Evolutionary conservation across 345 rosid genomes (phyloP).

Genomic region (Psidium guajava): DNA sequence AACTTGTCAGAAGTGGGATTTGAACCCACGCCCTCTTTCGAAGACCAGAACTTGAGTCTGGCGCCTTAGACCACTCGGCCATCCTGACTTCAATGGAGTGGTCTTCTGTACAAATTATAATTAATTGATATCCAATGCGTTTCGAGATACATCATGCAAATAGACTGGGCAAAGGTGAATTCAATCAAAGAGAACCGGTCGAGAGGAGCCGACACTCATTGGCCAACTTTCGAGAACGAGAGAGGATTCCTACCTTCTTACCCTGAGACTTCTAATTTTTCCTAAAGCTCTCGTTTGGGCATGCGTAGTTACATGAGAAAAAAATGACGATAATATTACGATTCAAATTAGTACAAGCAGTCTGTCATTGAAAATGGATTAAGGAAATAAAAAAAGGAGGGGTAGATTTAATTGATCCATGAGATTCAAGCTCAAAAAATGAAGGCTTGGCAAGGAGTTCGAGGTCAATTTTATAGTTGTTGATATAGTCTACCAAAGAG

Average conservation of each 20-base stretch:
- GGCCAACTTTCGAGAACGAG: background rate
- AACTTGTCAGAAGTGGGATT: slow-evolving; percentile 48
- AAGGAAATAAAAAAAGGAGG: background rate
- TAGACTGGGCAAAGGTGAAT: too few species aligned
- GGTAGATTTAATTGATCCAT: too few species aligned
- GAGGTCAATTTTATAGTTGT: background rate
- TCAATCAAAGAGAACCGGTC: background rate
- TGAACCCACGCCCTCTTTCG: slow-evolving; percentile 53
- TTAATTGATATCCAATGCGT: too few species aligned
- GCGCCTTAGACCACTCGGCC: slow-evolving; percentile 50
- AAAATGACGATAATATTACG: background rate
- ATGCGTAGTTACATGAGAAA: background rate
- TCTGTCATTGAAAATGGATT: background rate
- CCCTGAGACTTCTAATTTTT: background rate
- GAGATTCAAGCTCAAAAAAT: background rate
- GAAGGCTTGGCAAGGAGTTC: background rate
- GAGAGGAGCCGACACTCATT: background rate
- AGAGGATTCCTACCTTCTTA: background rate
- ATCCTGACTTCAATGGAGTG: slow-evolving; percentile 7
- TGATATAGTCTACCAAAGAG: background rate
- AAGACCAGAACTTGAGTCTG: slow-evolving; percentile 46
- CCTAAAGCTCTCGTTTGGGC: background rate
- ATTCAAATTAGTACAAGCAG: background rate
- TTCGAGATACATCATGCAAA: too few species aligned
- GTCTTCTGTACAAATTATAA: too few species aligned